Evolutionary conservation across 345 rosid species (phyloP).

Genomic region (Camelina neglecta): DNA sequence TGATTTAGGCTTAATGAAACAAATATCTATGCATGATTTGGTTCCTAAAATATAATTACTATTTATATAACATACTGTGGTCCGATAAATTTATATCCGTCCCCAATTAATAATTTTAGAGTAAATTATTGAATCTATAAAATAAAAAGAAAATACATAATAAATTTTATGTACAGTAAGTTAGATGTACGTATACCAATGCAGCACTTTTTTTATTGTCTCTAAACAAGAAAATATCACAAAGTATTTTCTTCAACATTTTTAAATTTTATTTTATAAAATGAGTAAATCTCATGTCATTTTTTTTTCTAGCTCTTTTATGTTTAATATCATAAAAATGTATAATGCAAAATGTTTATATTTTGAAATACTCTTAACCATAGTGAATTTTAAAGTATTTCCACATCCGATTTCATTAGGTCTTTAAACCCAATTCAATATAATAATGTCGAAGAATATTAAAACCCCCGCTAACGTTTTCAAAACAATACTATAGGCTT

Average conservation of each 20-base stretch:
- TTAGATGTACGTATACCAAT: too few relatives aligned
- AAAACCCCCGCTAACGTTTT: background rate
- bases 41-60: background rate
- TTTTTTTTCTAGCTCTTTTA: too few relatives aligned
- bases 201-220: too few relatives aligned
- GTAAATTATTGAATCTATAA: background rate
- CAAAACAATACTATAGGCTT: background rate
- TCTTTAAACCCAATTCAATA: background rate
- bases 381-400: background rate
- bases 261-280: too few relatives aligned
- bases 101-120: background rate
- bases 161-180: too few relatives aligned
- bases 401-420: background rate
- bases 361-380: too few relatives aligned
- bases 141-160: background rate
- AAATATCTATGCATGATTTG: background rate
- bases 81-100: background rate
- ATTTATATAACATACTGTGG: background rate
- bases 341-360: background rate
- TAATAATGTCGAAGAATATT: background rate
- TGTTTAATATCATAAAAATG: background rate
- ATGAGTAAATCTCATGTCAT: too few relatives aligned
- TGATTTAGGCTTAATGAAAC: background rate
- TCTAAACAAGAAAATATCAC: too few relatives aligned
- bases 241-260: too few relatives aligned